Base-by-base conservation (phyloP, 306 rosid genomes). In the Vachellia pachyceras region DNA sequence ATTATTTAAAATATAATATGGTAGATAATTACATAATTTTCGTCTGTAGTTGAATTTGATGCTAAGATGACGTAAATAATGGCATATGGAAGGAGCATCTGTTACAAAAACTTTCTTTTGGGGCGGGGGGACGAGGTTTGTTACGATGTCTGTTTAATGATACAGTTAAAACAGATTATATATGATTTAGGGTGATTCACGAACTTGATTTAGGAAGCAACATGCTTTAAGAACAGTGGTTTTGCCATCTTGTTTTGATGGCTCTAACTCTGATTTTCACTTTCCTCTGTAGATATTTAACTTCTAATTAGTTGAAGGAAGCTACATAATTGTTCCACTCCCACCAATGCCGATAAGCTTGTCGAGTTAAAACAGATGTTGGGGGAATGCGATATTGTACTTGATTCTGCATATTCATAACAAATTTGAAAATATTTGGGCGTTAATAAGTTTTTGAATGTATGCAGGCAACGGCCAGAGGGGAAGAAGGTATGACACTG, bases 401-500 rank as follows among this genome's bases (percentile, higher is more conserved):
- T 49, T 77, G 8, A 39, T 7, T 5, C 42, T 78, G 58, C 76
- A 50, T 54, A 35, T 58, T 39, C 44, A 47, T 20, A 58, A 61
- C 64, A 63, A n/a, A n/a, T 37, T 49, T 70, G 44, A 12, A 55
- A 7, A 23, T 7, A 35, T 0, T 36, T 66, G 25, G 71, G 37
- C 29, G 69, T 76, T 78, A 23, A 76, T 6, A 63, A 3, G 11
- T 79, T 73, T 58, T 79, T 50, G 66, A 80, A 22, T 72, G 36
- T 60, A 18, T 85, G 90, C 86, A 92, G 98, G 93, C 90, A 12
- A 88, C 91, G 44, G 84, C 87, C 57, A 85, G 91, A 83, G 95
- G 98, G 39, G 97, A 94, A 88, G 95, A 90, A 74, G 97, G 95
- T 23, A 89, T 85, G 94, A 79, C 92, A 1, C 82, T 94, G 73